phyloP scores from a whole-genome alignment of 2,329 filamentous ascomycete species.

The Exophiala oligosperma region DNA sequence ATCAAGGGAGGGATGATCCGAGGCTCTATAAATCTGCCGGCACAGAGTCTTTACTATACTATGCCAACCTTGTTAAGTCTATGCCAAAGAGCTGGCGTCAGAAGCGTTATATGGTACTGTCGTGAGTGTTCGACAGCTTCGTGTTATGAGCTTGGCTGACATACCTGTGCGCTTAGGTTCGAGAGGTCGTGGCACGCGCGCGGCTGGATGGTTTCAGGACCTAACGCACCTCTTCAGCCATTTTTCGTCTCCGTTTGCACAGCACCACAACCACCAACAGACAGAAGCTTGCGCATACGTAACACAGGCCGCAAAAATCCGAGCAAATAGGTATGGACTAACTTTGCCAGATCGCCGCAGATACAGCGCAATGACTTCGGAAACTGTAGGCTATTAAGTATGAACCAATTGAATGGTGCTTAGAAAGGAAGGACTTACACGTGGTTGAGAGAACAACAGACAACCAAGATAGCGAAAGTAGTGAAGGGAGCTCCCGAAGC shows the following conservation, averaged over 20 bases:
- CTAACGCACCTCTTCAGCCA: slow-evolving; percentile 30
- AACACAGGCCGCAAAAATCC: slow-evolving; percentile 48
- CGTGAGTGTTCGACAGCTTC: slow-evolving; percentile 39
- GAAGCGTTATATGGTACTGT: slow-evolving; percentile 43
- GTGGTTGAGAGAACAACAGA: slow-evolving; percentile 42
- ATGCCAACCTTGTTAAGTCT: slow-evolving; percentile 39
- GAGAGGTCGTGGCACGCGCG: slow-evolving; percentile 54
- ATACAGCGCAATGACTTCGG: slow-evolving; percentile 53
- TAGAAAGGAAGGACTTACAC: slow-evolving; percentile 35
- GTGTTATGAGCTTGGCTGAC: no score
- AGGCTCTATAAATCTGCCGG: slow-evolving; percentile 54
- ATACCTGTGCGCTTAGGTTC: slow-evolving; percentile 23
- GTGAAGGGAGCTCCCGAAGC: slow-evolving; percentile 26
- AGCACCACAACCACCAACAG: slow-evolving; percentile 8
- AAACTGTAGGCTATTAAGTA: no score
- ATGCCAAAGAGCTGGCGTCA: slow-evolving; percentile 34
- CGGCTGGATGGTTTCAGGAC: slow-evolving; percentile 58
- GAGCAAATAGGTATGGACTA: slow-evolving; percentile 49
- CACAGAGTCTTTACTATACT: slow-evolving; percentile 41
- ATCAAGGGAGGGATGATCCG: slow-evolving; percentile 60
- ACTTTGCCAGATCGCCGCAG: slow-evolving; percentile 45
- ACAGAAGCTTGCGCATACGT: slow-evolving; percentile 26
- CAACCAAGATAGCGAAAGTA: slow-evolving; percentile 30
- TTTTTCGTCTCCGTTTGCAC: background rate
- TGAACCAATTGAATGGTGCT: background rate